Base-by-base conservation (phyloP, 306 rosid species). In the Morella rubra region DNA sequence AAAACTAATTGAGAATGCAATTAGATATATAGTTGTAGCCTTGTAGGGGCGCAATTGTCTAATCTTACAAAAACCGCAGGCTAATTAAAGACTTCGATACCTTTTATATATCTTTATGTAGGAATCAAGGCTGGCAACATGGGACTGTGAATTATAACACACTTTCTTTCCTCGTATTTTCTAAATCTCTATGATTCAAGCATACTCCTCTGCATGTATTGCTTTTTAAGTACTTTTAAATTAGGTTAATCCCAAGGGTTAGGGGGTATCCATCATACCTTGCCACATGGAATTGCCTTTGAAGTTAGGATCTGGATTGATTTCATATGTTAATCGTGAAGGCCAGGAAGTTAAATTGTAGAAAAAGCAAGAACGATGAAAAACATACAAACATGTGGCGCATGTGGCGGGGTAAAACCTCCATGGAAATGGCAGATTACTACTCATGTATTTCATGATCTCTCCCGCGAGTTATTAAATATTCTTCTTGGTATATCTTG, bases 81-180 rank as follows among this genome's bases (percentile, higher is more conserved):
- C 14, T 73, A 60, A 81, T 65, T 1, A 46, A 22, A 40, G 15
- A 73, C 37, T 32, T 32, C 37, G 37, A 32, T 32, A 32, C 37
- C 37, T 32, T 32, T n/a, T 4, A n/a, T 40, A 47, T 18, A 66
- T 15, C 73, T 84, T 77, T 78, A 62, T 59, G 77, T 72, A 76
- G 69, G 42, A 72, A 77, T 69, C 80, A 73, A 73, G 82, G 82
- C 78, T 76, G 70, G 77, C 77, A 44, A 75, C 59, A 56, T 56
- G 76, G 75, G 59, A 72, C 62, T 61, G 73, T 61, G 77, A 62
- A 32, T 75, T 32, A 45, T 62, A 12, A 61, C 53, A 4, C 11
- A 2, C 46, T 47, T 71, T 62, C 72, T 64, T 60, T 37, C 42
- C 16, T 75, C 60, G 24, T 49, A 75, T 64, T 12, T 64, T 27